Evolutionary conservation across 441 rosid species (phyloP).

Genomic region (Pelargonium citronellum): DNA sequence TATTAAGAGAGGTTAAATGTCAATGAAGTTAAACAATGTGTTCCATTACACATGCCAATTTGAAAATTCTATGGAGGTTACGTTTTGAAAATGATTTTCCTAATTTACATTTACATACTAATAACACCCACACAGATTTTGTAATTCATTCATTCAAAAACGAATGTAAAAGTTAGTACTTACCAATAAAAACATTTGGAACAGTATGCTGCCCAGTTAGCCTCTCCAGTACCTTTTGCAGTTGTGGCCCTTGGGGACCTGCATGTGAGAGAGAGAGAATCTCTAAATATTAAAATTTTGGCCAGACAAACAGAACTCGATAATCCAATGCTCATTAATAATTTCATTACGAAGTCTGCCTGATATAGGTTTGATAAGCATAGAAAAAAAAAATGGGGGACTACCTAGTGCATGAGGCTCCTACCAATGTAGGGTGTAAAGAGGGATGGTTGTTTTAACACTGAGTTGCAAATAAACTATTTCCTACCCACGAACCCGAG

Average conservation of each 20-base stretch:
- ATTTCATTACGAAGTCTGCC: background rate
- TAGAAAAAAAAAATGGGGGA: background rate
- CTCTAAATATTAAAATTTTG: background rate
- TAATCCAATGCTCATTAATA: background rate
- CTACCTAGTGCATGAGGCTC: too few relatives aligned
- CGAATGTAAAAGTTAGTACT: constrained; percentile 10
- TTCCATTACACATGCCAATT: background rate
- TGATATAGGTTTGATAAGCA: background rate
- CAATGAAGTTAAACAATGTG: background rate
- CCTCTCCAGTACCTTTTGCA: constrained; percentile 78
- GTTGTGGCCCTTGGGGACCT: constrained; percentile 87
- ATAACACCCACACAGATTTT: background rate
- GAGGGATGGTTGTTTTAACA: too few relatives aligned
- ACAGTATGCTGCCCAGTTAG: constrained; percentile 91
- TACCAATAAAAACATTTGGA: constrained; percentile 89
- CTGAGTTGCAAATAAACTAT: too few relatives aligned
- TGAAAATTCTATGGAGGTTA: background rate
- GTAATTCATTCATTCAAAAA: background rate
- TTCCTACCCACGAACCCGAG: too few relatives aligned
- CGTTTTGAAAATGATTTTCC: background rate
- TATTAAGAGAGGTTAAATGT: background rate
- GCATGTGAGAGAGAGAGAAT: constrained; percentile 14
- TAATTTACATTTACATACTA: background rate
- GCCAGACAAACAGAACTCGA: background rate
- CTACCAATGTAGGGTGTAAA: too few relatives aligned